Evolutionary conservation across 306 rosid species (phyloP), one percentile per base, ranked within the genome.

Genomic region (Ziziphus jujuba): DNA sequence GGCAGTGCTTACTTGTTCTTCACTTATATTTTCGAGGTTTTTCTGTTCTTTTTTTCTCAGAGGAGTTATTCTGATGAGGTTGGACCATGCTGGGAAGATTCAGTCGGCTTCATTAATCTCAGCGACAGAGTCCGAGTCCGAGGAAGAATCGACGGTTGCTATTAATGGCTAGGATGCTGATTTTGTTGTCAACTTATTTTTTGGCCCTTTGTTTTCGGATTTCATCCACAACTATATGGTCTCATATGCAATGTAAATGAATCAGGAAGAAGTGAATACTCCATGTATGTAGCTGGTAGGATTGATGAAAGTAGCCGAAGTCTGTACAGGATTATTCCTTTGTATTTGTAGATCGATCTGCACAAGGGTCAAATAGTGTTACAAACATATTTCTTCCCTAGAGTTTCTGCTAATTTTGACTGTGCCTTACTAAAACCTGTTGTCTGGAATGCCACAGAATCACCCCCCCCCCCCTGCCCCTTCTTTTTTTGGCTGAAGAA

Each of bases 41-140:
- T 57, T 62, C 65, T 61, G 14, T 28, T 28, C 33, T 28, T 28
- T 28, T 28, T 28, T 28, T 28, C 33, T 28, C 73, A 93, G 99
- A 87, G 99, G 96, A 63, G 97, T 93, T 61, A 93, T 90, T 72
- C 82, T 93, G 80, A 90, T 93, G 99, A 80, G 92, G 68, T 88
- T 93, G 17, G 96, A 90, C 78, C 77, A 87, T 70, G 79, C 89
- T 47, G 99, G 99, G 81, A 93, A 90, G 90, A 85, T 93, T 77
- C 99, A 88, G 77, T 90, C 99, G 5, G 96, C 96, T 53, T 93
- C 99, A 17, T 69, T 93, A 65, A 87, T 93, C 67, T 87, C 97
- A 11, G 87, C 90, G 47, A 52, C 85, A 10, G 97, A 86, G 0
- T 53, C 72, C 14, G 89, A 82, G 62, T 59, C 78, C 0, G 97